Percentiles rank a stretch among this genome's conserved stretches.
These are phyloP conservation scores for Leccinum brunneo-olivaceum DNA, from an alignment of 1,284 basidiomycete genomes.

Conservation along the genomic window DNA sequence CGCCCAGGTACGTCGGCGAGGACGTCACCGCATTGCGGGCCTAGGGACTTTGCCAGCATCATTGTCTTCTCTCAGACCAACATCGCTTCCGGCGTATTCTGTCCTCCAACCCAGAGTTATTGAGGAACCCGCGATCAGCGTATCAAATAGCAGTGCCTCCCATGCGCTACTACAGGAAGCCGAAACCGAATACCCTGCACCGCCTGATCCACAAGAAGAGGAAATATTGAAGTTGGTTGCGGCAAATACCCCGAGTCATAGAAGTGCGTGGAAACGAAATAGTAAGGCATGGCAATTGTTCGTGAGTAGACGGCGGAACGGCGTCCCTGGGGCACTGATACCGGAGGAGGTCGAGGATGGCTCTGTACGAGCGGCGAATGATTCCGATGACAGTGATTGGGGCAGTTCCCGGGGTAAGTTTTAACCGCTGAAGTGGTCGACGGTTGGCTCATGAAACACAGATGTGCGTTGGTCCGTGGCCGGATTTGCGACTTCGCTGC, in stretches of 20 bases:
- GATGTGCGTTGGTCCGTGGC: slow-evolving; percentile 24
- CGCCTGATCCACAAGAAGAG: slow-evolving; percentile 42
- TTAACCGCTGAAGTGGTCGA: neutral
- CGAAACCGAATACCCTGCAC: slow-evolving; percentile 19
- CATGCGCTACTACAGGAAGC: slow-evolving; percentile 4
- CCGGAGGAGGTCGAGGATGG: slow-evolving; percentile 43
- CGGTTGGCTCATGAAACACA: slow-evolving; percentile 8
- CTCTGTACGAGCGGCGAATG: slow-evolving; percentile 12
- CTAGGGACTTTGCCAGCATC: slow-evolving; percentile 45
- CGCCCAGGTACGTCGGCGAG: slow-evolving; percentile 29
- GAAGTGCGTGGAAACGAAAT: slow-evolving; percentile 59
- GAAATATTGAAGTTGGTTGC: slow-evolving; percentile 57
- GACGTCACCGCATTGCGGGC: slow-evolving; percentile 29
- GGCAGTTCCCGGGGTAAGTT: slow-evolving; percentile 21
- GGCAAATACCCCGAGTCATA: slow-evolving; percentile 63
- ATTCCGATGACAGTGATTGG: slow-evolving; percentile 21
- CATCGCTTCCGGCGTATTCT: slow-evolving; percentile 60
- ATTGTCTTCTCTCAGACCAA: slow-evolving; percentile 55
- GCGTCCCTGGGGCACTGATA: slow-evolving; percentile 33
- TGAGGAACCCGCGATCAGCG: neutral
- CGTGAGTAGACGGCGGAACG: slow-evolving; percentile 39
- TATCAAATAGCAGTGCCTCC: slow-evolving; percentile 2
- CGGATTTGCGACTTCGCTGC: slow-evolving; percentile 49
- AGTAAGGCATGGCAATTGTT: slow-evolving; percentile 61
- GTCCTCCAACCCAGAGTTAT: slow-evolving; percentile 34